Base-by-base conservation (phyloP, 768 basidiomycete species). In the Macrolepiota dolichaula region DNA sequence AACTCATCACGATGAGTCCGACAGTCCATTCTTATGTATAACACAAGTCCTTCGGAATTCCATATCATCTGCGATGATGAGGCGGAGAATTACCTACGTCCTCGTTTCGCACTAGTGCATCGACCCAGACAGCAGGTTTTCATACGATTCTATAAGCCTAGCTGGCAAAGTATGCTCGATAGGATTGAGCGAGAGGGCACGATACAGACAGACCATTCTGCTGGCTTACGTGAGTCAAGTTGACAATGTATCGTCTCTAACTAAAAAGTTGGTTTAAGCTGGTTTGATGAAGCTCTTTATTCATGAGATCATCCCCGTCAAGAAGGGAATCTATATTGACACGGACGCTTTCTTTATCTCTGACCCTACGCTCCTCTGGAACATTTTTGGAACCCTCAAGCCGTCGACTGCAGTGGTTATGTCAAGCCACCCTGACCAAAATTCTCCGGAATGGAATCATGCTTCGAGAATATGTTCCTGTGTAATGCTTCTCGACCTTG, bases 231-330 rank as follows among this genome's bases (percentile, higher is more conserved):
- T 83, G 64, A 64, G 81, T 80, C 10, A 50, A 44, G 42, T 44
- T 35, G 24, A 25, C 40, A 42, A 25, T 10, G 24, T 54, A 7
- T n/a, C 19, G 42, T 35, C 24, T 22, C 51, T 24, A 13, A 13
- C 35, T 25, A 51, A 29, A 47, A 11, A 42, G 38, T 10, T 40
- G 44, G 12, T 32, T 57, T 12, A 52, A 82, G 81, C 78, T 54
- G 81, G 81, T 1, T 74, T 82, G 44, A 80, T 82, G 78, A 82
- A 83, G 65, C 71, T 83, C 19, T 81, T 83, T 68, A 73, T 82
- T 47, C 81, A 82, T 63, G 81, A 83, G 66, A 74, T 82, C 13
- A 67, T 82, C 50, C 81, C 81, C 29, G 75, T 82, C 51, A 71
- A 72, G 59, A 79, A 74, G 66, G 75, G 75, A n/a, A 81, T 82